Evolutionary conservation across 2,329 filamentous ascomycete species (phyloP), one percentile per base, ranked within the genome.

Genomic region (Alternaria atra): DNA sequence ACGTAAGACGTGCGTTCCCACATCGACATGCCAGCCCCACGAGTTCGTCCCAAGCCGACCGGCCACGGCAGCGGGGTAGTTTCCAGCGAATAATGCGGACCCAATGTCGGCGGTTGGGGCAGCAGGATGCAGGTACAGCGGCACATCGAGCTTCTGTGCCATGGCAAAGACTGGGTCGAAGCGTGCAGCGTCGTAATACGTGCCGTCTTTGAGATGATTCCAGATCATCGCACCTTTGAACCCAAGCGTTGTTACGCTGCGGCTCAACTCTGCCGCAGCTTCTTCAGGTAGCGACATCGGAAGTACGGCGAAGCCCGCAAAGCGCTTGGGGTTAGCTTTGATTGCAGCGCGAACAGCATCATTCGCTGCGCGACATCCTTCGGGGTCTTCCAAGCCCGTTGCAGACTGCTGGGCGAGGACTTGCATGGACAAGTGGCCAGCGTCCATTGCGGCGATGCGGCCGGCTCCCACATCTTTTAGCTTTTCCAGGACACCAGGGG

Each of bases 401-500:
- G 40, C 40, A 3, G 60, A 63, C 23, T 52, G 51, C 29, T 63
- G 60, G 2, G 63, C 42, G n/a, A 63, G 63, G 1, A 65, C 60
- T 55, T 58, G 53, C 27, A 63, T 34, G 23, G 42, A 52, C 17
- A 65, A 6, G 27, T 58, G 48, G 29, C 54, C 57, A n/a, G 51
- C 53, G 27, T 65, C 47, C 57, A 65, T 65, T 25, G 53, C 54
- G 1, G 63, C 53, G 25, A 63, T 29, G 20, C 63, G 60, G 3
- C 53, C 56, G 3, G 60, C 54, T 13, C 53, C 60, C 5, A 63
- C 51, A 13, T 63, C 53, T 15, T 58, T 58, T 5, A 60, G 51
- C 20, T 58, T 65, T 3, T 53, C 46, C 29, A 65, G 56, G 52
- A 43, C 2, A 39, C 39, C 8, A 53, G 12, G 25, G 50, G 52